Conservation (phyloP, 75 land plant genomes). For the Adiantum capillusveneris region DNA sequence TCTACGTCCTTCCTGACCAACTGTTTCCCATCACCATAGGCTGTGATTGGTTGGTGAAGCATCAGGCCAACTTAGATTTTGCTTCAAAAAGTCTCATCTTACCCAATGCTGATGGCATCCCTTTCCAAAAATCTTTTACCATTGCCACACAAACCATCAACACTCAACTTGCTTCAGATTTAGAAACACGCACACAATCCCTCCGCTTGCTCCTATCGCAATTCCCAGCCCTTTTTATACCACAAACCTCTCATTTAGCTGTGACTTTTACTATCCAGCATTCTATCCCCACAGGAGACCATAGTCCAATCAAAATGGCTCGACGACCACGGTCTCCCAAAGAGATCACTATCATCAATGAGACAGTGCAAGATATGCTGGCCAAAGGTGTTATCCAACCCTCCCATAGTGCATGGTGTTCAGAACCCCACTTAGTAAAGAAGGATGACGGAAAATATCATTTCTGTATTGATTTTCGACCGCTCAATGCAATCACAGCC, state of each 20-base stretch:
- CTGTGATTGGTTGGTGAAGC: background rate
- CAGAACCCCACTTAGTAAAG: background rate
- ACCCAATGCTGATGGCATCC: background rate
- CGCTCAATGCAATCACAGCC: background rate
- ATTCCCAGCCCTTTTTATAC: background rate
- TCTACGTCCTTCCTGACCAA: background rate
- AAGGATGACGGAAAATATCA: background rate
- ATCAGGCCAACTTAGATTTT: background rate
- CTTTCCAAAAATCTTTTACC: background rate
- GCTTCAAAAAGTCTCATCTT: background rate
- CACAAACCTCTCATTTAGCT: background rate
- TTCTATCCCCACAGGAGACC: background rate
- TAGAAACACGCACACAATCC: background rate
- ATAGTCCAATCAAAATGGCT: background rate
- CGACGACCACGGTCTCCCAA: background rate
- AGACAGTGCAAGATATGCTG: background rate
- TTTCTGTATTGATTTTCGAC: background rate
- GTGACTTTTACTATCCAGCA: background rate
- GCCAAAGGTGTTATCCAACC: background rate
- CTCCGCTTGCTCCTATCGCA: background rate
- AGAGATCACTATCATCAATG: background rate
- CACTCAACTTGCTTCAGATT: background rate
- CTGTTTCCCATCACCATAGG: background rate
- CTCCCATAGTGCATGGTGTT: background rate
- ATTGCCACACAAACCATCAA: background rate